These are phyloP conservation scores for Zizania palustris DNA, from an alignment of 202 grass and related monocot genomes.

Conservation along the genomic window DNA sequence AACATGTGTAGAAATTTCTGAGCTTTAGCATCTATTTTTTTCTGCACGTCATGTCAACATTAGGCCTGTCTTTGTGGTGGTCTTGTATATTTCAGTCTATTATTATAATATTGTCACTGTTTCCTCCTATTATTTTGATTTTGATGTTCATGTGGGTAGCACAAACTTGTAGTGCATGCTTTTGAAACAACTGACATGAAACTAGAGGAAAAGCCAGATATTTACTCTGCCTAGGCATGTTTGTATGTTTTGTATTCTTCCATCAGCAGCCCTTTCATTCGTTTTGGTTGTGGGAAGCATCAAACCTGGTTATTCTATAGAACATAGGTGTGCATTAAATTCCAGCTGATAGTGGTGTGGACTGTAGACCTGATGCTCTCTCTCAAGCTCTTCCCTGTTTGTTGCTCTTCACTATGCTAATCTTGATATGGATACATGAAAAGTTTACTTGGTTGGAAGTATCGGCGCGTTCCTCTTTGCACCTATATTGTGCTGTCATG, in stretches of 20 bases:
- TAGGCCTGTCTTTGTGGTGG: not conserved
- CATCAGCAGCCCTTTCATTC: too few relatives aligned
- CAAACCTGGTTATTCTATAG: not conserved
- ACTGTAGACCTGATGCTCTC: not conserved
- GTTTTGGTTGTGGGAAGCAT: not conserved
- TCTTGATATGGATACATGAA: not conserved
- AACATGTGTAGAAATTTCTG: not conserved
- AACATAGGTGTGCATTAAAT: not conserved
- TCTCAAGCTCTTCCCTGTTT: not conserved
- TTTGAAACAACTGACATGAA: constrained; percentile 7
- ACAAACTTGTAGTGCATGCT: not conserved
- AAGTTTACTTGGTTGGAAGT: not conserved
- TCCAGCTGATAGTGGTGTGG: too few relatives aligned
- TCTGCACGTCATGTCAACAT: not conserved
- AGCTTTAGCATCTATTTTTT: not conserved
- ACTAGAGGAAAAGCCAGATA: not conserved
- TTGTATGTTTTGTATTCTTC: not conserved
- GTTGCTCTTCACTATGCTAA: not conserved
- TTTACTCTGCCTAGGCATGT: not conserved
- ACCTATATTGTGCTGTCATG: not conserved
- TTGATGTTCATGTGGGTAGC: not conserved
- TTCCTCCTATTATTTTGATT: not conserved
- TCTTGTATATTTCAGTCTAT: not conserved
- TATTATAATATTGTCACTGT: not conserved
- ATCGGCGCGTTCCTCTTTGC: not conserved